Base-by-base conservation (phyloP, 768 basidiomycete genomes). In the Lyophyllum semitale region DNA sequence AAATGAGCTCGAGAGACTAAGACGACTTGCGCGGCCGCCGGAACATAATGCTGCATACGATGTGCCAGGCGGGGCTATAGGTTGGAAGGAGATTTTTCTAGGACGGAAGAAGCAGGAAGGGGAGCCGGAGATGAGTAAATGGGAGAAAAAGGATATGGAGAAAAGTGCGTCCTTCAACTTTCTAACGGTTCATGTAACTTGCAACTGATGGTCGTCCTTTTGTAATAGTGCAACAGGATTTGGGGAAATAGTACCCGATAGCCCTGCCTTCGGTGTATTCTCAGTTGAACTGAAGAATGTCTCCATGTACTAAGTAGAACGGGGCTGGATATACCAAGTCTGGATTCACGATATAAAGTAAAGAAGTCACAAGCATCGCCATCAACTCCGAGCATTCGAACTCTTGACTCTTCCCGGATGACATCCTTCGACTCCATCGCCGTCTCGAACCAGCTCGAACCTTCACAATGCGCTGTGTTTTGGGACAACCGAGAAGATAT, bases 1-100 rank as follows among this genome's bases (percentile, higher is more conserved):
- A 59, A 78, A 72, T 30, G 87, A 89, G 60, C 68, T 88, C 23
- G 76, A 71, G 38, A 72, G 80, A 54, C 68, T 89, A 50, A 78
- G 77, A 62, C 78, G 73, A 49, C 77, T 91, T 22, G 84, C 83
- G 33, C 73, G 73, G 22, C 64, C 66, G 18, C 57, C 61, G 12
- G 54, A 48, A 27, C 46, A 25, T 12, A 50, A 43, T 20, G 43
- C 49, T 29, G 17, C 26, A 11, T 51, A 55, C 12, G 58, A 48
- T 1, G 55, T 47, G 20, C 18, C 47, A 13, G 67, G 56, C 53
- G 64, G 67, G 33, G 59, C 59, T 22, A 70, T 80, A 37, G 65
- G 70, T 23, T 85, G 84, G 84, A 77, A 70, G 48, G 80, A 84
- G 45, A 76, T 82, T 4, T 66, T 84, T 47, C 68, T 78, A 49